Percentiles rank a stretch among this genome's conserved stretches.
phyloP scores from a whole-genome alignment of 345 rosid genomes.

The Aegle marmelos region DNA sequence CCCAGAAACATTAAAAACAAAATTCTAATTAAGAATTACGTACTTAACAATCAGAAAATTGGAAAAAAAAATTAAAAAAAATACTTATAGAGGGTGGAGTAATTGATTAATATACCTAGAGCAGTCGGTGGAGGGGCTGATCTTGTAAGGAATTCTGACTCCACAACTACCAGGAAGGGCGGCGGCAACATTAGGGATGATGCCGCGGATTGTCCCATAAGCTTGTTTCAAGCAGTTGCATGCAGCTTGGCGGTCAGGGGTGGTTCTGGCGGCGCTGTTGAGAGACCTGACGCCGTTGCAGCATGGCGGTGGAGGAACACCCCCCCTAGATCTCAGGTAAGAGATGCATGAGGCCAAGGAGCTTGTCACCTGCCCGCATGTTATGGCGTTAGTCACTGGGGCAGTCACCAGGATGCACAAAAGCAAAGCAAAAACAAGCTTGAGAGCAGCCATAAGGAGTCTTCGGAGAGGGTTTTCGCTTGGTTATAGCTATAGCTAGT shows the following conservation, averaged over 20 bases:
- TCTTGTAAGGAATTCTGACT: conserved; percentile 47
- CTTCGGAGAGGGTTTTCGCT: background rate
- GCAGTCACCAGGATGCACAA: conserved; percentile 23
- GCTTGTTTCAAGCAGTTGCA: conserved; percentile 45
- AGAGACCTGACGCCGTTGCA: conserved; percentile 44
- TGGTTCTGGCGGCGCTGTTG: conserved; percentile 32
- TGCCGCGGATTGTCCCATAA: conserved; percentile 10
- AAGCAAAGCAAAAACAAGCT: conserved; percentile 16
- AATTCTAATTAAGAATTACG: no score
- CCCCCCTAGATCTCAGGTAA: conserved; percentile 25
- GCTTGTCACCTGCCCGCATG: conserved; percentile 35
- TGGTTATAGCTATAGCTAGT: background rate
- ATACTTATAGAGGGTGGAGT: background rate
- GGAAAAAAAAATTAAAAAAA: no score
- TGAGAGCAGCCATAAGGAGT: conserved; percentile 11
- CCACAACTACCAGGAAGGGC: conserved; percentile 45
- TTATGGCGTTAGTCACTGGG: conserved; percentile 25
- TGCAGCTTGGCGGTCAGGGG: conserved; percentile 46
- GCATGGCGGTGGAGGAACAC: conserved; percentile 15
- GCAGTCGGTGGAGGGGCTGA: conserved; percentile 53
- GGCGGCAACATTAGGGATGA: conserved; percentile 24
- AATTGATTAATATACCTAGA: conserved; percentile 23
- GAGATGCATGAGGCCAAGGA: conserved; percentile 24
- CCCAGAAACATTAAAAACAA: background rate
- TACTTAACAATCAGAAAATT: no score